phyloP scores from a whole-genome alignment of 345 rosid genomes.

The Linum tenue region DNA sequence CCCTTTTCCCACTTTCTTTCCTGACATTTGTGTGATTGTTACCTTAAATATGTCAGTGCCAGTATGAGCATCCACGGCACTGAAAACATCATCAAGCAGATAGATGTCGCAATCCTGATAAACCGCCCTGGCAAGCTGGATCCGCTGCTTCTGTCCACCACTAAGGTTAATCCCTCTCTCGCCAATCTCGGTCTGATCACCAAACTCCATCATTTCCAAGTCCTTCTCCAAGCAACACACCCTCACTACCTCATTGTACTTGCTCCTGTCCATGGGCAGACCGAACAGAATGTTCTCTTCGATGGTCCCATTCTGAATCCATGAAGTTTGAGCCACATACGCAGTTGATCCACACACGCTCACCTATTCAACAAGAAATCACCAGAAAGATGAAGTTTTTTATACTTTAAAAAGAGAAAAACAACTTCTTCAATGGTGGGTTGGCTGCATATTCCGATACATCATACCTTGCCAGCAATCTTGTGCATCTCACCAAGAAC shows the following conservation, averaged over 20 bases:
- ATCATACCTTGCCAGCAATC: conserved; percentile 58
- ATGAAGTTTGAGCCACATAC: conserved; percentile 90
- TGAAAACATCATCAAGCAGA: conserved; percentile 88
- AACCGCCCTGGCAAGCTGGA: conserved; percentile 89
- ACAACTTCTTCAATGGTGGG: too few species aligned
- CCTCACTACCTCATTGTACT: conserved; percentile 54
- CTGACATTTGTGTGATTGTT: background rate
- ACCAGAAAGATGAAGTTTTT: background rate
- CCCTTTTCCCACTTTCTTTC: background rate
- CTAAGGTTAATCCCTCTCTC: conserved; percentile 96
- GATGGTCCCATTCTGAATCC: conserved; percentile 91
- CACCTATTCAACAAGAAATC: conserved; percentile 34
- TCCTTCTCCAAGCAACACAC: conserved; percentile 80
- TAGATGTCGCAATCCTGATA: conserved; percentile 84
- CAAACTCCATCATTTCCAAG: conserved; percentile 87
- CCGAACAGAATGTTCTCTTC: conserved; percentile 82
- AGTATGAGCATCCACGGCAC: conserved; percentile 97
- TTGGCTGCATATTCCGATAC: too few species aligned
- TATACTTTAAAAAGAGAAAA: too few species aligned
- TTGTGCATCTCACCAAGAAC: conserved; percentile 95
- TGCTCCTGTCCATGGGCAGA: conserved; percentile 54
- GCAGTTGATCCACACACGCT: conserved; percentile 72
- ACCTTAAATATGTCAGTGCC: conserved; percentile 92
- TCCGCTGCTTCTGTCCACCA: conserved; percentile 95
- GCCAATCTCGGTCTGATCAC: conserved; percentile 92